Base-by-base conservation (phyloP, 306 rosid species). In the Rosa chinensis region DNA sequence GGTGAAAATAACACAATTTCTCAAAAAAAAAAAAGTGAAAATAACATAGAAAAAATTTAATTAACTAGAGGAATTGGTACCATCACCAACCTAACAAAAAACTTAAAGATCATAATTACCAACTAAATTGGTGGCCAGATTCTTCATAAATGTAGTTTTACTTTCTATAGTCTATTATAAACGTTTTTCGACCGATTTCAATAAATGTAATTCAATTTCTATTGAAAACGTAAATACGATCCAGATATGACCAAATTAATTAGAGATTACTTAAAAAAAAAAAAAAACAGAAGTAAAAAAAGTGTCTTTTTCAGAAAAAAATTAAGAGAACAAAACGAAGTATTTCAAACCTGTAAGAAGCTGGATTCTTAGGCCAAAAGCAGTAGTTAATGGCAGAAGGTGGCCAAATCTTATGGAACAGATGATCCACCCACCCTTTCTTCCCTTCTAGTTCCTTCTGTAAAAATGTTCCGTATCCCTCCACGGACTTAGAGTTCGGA, bases 341-440 rank as follows among this genome's bases (percentile, higher is more conserved):
- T 6, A 68, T 56, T 10, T n/a, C 69, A 42, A 58, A 89, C 97
- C 97, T 88, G 94, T 94, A 94, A 49, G 91, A 83, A 83, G 92
- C 67, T 6, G 96, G 98, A 3, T 80, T 88, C 17, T 53, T 73
- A 23, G 98, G 97, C 97, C 98, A 94, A 73, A 92, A 87, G 8
- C 61, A 79, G 71, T 85, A 77, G 70, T 91, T 84, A 43, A 91
- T 69, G 53, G 86, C 73, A 5, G 95, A 81, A 79, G 85, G 81
- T 10, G 98, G 97, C 93, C 97, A 91, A 0, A 91, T 69, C 48
- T 42, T 74, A 39, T 89, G 97, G 58, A 91, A 93, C 76, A 93
- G 77, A 88, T 93, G 97, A 37, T 90, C 98, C 10, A 90, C 95
- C 98, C 98, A 93, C 0, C 92, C 95, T 72, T 86, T 86, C 67